A percentile compares a stretch with the other conserved stretches of the same genome.
phyloP scores from a whole-genome alignment of 192 early-diverging fungal genomes.

The Gamsiella multidivaricata region DNA sequence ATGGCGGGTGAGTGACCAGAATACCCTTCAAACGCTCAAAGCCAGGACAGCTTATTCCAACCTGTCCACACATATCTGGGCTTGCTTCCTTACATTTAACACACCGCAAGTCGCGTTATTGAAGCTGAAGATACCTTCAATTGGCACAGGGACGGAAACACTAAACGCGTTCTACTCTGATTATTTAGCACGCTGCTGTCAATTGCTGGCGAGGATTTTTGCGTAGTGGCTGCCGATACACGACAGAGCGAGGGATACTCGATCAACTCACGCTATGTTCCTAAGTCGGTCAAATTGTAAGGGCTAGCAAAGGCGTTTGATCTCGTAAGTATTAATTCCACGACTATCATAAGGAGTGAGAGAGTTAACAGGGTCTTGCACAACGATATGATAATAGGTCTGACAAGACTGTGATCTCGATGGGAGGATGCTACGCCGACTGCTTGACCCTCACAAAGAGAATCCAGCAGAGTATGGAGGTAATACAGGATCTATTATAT shows the following conservation, averaged over 20 bases:
- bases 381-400: no score
- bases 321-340: no score
- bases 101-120: neutral
- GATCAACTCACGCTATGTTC: conserved; percentile 94
- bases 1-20: conserved; percentile 66
- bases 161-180: neutral
- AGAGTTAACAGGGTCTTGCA: no score
- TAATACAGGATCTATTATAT: no score
- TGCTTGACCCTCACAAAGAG: conserved; percentile 83
- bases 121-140: neutral
- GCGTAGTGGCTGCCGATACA: conserved; percentile 94
- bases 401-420: conserved; percentile 85
- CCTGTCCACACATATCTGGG: no score
- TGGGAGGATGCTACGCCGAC: conserved; percentile 92
- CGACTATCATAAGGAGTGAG: no score
- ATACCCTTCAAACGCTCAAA: neutral
- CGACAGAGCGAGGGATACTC: conserved; percentile 94
- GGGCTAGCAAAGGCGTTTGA: no score
- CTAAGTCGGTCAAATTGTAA: conserved; percentile 89
- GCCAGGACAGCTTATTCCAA: neutral
- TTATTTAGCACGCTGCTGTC: conserved; percentile 68
- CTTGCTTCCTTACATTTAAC: no score
- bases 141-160: neutral
- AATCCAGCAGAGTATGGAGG: conserved; percentile 89
- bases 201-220: conserved; percentile 96